Evolutionary conservation across 495 filamentous ascomycete genomes (phyloP), one percentile per base, ranked within the genome.

Genomic region (Peziza echinospora): DNA sequence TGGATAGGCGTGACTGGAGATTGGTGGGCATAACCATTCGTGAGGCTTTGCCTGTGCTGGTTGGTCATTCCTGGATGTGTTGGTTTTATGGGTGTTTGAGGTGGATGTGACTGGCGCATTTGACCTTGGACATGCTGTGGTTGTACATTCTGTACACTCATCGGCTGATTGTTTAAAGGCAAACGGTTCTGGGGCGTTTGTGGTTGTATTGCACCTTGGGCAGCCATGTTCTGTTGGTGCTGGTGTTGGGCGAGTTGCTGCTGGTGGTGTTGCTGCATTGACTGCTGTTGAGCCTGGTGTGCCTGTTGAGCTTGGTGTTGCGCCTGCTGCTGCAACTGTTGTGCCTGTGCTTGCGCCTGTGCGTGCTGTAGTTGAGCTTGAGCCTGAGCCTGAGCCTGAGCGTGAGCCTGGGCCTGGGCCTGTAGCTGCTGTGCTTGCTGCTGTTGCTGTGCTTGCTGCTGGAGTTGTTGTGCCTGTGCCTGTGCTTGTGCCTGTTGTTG

Each of bases 341-440:
- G n/a, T n/a, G n/a, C n/a, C n/a, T n/a, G n/a, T n/a, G n/a, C n/a
- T n/a, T n/a, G n/a, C n/a, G n/a, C n/a, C n/a, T n/a, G n/a, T n/a
- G n/a, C n/a, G n/a, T n/a, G n/a, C 7, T 62, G 65, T 39, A 60
- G 58, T 56, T 74, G 74, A 9, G 59, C 62, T 16, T 68, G 64
- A 1, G 64, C 59, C 48, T 59, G 52, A 17, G 58, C 47, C 6
- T 54, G 46, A n/a, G n/a, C n/a, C n/a, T n/a, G n/a, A n/a, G n/a
- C n/a, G n/a, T n/a, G n/a, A n/a, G n/a, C n/a, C 26, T 51, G 59
- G 47, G 52, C 50, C 34, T 56, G 57, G 17, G 55, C 57, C 51
- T 64, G 61, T 22, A 24, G 45, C 23, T 51, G 53, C 30, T 63
- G 61, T 19, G 43, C 52, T 26, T 62, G 58, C 24, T 58, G 57